Conservation (phyloP, 257 asterid species). For the Ophiorrhiza pumila region DNA sequence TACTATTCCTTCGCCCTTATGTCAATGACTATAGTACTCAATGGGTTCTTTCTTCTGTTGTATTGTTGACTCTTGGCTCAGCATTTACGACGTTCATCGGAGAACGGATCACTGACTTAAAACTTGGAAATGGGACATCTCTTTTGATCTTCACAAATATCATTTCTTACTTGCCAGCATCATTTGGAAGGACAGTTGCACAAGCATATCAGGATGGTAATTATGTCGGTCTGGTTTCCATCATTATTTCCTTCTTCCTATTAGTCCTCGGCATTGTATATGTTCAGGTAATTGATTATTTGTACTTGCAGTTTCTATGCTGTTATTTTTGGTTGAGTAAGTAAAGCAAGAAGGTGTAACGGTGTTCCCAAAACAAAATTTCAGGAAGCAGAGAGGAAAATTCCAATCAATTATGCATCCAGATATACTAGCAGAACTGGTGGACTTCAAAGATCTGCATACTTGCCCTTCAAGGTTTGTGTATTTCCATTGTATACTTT, state of each 20-base stretch:
- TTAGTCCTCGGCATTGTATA: constrained; percentile 93
- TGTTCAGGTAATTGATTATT: constrained; percentile 62
- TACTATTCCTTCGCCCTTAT: constrained; percentile 82
- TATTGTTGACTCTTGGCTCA: constrained; percentile 78
- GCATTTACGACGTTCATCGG: constrained; percentile 83
- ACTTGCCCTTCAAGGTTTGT: constrained; percentile 88
- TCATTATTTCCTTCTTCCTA: constrained; percentile 63
- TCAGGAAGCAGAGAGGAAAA: constrained; percentile 99
- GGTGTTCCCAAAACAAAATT: constrained; percentile 14
- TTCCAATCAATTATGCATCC: constrained; percentile 87
- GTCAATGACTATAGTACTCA: constrained; percentile 83
- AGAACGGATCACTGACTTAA: constrained; percentile 80
- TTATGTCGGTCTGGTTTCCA: constrained; percentile 75
- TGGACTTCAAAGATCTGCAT: constrained; percentile 84
- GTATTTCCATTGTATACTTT: neutral
- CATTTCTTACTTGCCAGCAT: constrained; percentile 93
- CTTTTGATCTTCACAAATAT: constrained; percentile 94
- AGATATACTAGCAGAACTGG: constrained; percentile 65
- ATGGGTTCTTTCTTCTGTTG: constrained; percentile 80
- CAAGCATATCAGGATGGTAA: constrained; percentile 85
- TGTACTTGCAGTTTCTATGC: constrained; percentile 10
- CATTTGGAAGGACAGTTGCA: constrained; percentile 89
- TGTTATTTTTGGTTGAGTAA: constrained; percentile 2
- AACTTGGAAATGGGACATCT: constrained; percentile 96
- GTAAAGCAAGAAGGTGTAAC: constrained; percentile 20